Base-by-base conservation (phyloP, 2,329 filamentous ascomycete genomes). In the Pseudopithomyces chartarum region DNA sequence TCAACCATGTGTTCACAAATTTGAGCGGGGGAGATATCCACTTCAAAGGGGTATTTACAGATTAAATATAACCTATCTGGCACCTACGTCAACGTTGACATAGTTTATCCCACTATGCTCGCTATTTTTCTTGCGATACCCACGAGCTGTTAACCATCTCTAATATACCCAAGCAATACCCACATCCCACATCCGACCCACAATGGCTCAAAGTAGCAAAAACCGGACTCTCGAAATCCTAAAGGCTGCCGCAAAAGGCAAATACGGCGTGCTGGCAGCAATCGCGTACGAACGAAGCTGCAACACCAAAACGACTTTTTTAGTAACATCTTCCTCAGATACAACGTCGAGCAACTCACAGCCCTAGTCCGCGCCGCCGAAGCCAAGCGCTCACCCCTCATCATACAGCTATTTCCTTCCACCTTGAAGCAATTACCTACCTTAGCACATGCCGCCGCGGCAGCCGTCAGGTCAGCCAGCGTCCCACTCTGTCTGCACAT, bases 371-470 rank as follows among this genome's bases (percentile, higher is more conserved):
- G 65, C 42, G 73, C 72, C 6, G 73, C 73, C 10, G 70, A 74
- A 65, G 58, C 68, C 15, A 69, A 68, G 44, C 67, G 69, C 12
- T 74, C 73, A 7, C 73, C 72, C 0, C 36, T 74, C 6, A 74
- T 75, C 48, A 71, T 75, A 19, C 73, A 75, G 49, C 64, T 75
- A n/a, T 75, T 75, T 39, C 73, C 88, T 6, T 90, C 88, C 82
- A 87, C 88, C 0, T 81, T 90, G 49, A 79, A 85, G 60, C 90
- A 89, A 75, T 84, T 87, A 1, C 83, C 83, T 43, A 66, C 78
- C 3, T 75, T 81, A 47, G 68, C 79, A 26, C 75, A 79, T 54
- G 73, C 78, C 39, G 78, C 76, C 1, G 78, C 78, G 11, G 69
- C 74, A 34, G 78, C 78, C 6, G 73, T 76, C 17, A 73, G 73